Evolutionary conservation across 2,329 filamentous ascomycete species (phyloP).

Genomic region (Verticillium zaregamsianum): DNA sequence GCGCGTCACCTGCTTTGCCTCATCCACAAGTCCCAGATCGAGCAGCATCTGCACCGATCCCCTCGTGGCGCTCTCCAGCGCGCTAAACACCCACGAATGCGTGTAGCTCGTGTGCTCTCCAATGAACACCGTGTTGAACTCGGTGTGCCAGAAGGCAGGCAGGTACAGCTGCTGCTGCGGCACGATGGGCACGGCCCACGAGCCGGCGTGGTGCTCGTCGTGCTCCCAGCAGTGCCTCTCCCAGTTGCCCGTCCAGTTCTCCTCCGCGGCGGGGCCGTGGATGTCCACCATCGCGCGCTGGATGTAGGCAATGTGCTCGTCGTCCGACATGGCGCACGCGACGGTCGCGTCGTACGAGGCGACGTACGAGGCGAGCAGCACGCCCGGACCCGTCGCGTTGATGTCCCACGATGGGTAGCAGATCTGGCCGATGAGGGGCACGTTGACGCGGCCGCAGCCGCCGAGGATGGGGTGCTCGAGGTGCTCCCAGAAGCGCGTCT

Average conservation of each 20-base stretch:
- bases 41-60: constrained; percentile 52
- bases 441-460: constrained; percentile 44
- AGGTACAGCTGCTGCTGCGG: constrained; percentile 56
- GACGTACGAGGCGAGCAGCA: constrained; percentile 44
- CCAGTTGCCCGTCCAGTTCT: constrained; percentile 54
- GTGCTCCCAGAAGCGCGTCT: constrained; percentile 37
- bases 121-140: constrained; percentile 35
- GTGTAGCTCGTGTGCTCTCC: constrained; percentile 44
- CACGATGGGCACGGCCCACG: constrained; percentile 47
- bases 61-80: constrained; percentile 51
- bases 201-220: constrained; percentile 51
- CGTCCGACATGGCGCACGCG: constrained; percentile 37
- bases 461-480: constrained; percentile 27
- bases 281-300: constrained; percentile 52
- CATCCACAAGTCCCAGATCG: constrained; percentile 53
- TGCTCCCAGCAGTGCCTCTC: constrained; percentile 56
- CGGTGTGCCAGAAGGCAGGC: constrained; percentile 56
- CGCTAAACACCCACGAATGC: constrained; percentile 48
- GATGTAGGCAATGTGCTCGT: constrained; percentile 48
- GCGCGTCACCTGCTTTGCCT: constrained; percentile 51
- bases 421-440: constrained; percentile 43
- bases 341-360: constrained; percentile 34
- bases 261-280: constrained; percentile 45
- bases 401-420: constrained; percentile 51
- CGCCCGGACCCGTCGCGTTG: constrained; percentile 45